Evolutionary conservation across 371 early-diverging fungal species (phyloP).

Genomic region (Ordospora colligata): DNA sequence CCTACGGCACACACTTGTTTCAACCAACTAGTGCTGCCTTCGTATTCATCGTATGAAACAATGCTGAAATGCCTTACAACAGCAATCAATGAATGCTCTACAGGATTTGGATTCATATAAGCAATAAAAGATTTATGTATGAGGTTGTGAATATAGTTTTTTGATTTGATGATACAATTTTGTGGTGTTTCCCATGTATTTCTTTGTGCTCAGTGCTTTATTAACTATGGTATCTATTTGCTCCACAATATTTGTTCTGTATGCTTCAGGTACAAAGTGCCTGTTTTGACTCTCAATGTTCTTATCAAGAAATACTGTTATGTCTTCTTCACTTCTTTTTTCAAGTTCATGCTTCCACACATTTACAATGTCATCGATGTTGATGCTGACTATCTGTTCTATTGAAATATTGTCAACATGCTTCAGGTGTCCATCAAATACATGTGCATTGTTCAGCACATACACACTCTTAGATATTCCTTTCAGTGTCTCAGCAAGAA

Average conservation of each 20-base stretch:
- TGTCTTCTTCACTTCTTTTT: neutral
- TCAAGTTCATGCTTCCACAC: slow-evolving; percentile 35
- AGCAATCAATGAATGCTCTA: slow-evolving; percentile 82
- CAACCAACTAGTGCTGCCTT: slow-evolving; percentile 90
- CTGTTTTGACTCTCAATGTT: slow-evolving; percentile 16
- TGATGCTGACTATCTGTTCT: slow-evolving; percentile 9
- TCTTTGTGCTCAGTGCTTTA: slow-evolving; percentile 15
- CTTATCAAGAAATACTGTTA: slow-evolving; percentile 23
- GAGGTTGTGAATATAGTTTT: neutral
- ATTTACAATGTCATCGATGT: slow-evolving; percentile 3
- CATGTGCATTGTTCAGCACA: slow-evolving; percentile 39
- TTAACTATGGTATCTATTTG: neutral
- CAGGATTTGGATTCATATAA: slow-evolving; percentile 74
- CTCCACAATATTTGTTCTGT: slow-evolving; percentile 2
- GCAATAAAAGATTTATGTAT: neutral
- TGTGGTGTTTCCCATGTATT: neutral
- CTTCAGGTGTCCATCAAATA: slow-evolving; percentile 10
- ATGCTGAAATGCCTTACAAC: slow-evolving; percentile 72
- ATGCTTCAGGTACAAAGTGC: slow-evolving; percentile 34
- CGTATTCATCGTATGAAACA: slow-evolving; percentile 80
- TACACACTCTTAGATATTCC: slow-evolving; percentile 31
- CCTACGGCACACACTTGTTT: slow-evolving; percentile 81
- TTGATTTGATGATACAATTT: slow-evolving; percentile 11
- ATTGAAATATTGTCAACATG: neutral
- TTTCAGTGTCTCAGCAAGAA: slow-evolving; percentile 9